Evolutionary conservation across 2,329 filamentous ascomycete species (phyloP).

Genomic region (Fusarium sublunatum): DNA sequence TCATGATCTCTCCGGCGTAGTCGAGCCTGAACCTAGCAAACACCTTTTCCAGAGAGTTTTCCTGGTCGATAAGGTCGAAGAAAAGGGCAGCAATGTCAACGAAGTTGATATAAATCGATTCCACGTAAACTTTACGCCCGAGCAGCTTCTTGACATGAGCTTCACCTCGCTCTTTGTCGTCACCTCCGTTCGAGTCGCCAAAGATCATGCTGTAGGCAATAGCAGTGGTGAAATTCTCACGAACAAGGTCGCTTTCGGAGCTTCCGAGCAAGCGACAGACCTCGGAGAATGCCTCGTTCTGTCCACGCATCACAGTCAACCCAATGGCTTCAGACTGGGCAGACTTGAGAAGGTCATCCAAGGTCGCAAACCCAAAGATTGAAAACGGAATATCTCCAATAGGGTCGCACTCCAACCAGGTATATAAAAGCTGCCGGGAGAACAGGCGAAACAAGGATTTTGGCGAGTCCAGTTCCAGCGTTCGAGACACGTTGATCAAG

Average conservation of each 20-base stretch:
- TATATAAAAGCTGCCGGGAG: constrained; percentile 88
- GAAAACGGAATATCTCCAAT: constrained; percentile 81
- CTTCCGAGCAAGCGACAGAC: constrained; percentile 69
- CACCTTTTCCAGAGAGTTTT: constrained; percentile 76
- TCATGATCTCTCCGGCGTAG: constrained; percentile 72
- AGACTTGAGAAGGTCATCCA: constrained; percentile 75
- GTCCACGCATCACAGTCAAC: constrained; percentile 83
- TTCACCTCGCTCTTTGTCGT: constrained; percentile 67
- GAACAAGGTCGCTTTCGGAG: constrained; percentile 68
- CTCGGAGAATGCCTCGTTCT: constrained; percentile 70
- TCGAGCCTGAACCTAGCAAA: constrained; percentile 69
- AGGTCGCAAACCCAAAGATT: constrained; percentile 82
- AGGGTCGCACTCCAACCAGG: constrained; percentile 79
- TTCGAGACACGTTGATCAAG: constrained; percentile 72
- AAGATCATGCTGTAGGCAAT: constrained; percentile 87
- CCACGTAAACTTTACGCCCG: constrained; percentile 72
- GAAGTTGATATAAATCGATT: constrained; percentile 75
- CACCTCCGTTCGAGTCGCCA: constrained; percentile 46
- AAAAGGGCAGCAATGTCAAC: constrained; percentile 81
- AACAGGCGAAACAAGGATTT: constrained; percentile 84
- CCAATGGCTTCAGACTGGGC: constrained; percentile 82
- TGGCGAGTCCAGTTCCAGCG: constrained; percentile 72
- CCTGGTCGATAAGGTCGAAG: constrained; percentile 81
- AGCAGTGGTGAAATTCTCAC: constrained; percentile 77
- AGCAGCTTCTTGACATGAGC: constrained; percentile 75